Evolutionary conservation across 2,329 filamentous ascomycete genomes (phyloP), one percentile per base, ranked within the genome.

Genomic region (Monosporascus sp.): DNA sequence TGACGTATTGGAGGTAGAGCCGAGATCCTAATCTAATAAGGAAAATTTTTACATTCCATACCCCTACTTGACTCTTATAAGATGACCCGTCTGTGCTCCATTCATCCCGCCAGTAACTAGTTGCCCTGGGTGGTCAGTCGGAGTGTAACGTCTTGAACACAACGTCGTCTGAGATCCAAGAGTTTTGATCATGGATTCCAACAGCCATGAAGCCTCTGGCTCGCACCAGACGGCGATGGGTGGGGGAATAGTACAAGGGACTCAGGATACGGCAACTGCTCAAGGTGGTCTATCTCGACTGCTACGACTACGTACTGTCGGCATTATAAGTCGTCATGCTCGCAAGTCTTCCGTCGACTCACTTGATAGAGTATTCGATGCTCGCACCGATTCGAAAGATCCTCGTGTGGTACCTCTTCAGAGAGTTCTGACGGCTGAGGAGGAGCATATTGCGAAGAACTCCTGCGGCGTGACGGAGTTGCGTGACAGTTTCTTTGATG

Each of bases 401-500:
- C 52, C 50, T 44, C 56, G 40, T 20, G 50, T 51, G 26, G 54
- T 51, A 16, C 47, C 49, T 35, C 47, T 57, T 20, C 54, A 53
- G 43, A 60, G 44, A 31, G 43, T 56, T 47, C 55, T 61, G 47
- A 60, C 53, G 31, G 52, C 52, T 16, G 67, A 68, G 19, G 54
- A 69, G 44, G 61, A 59, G 40, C 59, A 60, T 44, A 57, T 73
- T 11, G 20, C 43, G 26, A 67, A 74, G 19, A 70, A 73, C 38
- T 72, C 72, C 2, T 76, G 76, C 56, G 75, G 74, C 26, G 64
- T 78, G 27, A 62, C 63, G 6, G 76, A 78, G 61, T 58, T 70
- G 19, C 67, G 76, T 35, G 76, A 78, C 57, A 72, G 74, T 50
- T 77, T 77, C 62, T 78, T 78, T 51, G 76, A 78, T 55, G 74